Conservation (phyloP, 2,329 filamentous ascomycete species). For the Nemania sp. region DNA sequence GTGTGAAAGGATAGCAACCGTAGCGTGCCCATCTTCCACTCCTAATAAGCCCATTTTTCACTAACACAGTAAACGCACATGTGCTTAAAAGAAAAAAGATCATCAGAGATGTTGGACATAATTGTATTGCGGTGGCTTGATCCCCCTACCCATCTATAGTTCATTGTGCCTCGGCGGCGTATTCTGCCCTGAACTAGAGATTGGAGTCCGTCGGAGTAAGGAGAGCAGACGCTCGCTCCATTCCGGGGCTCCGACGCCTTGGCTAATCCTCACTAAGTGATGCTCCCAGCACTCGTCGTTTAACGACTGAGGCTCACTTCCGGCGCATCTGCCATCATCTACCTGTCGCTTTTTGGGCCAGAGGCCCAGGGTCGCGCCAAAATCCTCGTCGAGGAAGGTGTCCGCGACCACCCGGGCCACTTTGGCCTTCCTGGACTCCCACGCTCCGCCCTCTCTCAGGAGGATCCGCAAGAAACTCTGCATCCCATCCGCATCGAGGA, state of each 20-base stretch:
- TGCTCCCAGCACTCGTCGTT: slow-evolving; percentile 64
- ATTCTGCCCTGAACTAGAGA: slow-evolving; percentile 3
- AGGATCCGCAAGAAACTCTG: slow-evolving; percentile 58
- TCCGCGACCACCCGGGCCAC: slow-evolving; percentile 64
- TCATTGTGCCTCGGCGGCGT: slow-evolving; percentile 16
- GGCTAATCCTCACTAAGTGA: slow-evolving; percentile 44
- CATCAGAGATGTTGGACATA: neutral
- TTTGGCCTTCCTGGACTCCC: slow-evolving; percentile 57
- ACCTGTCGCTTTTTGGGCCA: slow-evolving; percentile 54
- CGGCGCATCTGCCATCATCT: slow-evolving; percentile 45
- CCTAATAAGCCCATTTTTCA: no score
- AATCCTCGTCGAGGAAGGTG: slow-evolving; percentile 68
- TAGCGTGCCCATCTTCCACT: no score
- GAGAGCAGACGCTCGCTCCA: slow-evolving; percentile 49
- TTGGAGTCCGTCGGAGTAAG: slow-evolving; percentile 28
- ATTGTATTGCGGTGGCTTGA: neutral
- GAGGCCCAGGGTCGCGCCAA: slow-evolving; percentile 61
- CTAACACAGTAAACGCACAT: no score
- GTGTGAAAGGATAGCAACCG: no score
- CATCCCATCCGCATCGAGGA: slow-evolving; percentile 60
- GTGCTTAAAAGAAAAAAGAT: neutral
- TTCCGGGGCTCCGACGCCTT: slow-evolving; percentile 34
- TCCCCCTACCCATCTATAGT: slow-evolving; percentile 14
- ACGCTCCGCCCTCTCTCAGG: slow-evolving; percentile 50
- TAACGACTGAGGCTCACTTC: slow-evolving; percentile 37